Base-by-base conservation (phyloP, 345 rosid species). In the Rhizophora mangle region DNA sequence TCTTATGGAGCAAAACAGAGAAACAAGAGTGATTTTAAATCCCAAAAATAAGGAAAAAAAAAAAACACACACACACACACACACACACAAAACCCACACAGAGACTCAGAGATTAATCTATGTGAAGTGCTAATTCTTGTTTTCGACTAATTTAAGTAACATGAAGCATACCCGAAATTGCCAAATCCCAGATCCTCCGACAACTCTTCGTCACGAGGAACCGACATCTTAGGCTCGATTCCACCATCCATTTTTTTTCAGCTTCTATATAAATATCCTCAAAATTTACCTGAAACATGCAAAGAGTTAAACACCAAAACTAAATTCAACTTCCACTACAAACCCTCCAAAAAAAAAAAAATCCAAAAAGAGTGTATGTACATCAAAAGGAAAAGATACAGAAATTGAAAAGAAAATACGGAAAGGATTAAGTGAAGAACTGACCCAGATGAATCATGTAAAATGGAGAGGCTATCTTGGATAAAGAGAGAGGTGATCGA, bases 151-250 rank as follows among this genome's bases (percentile, higher is more conserved):
- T 4, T 6, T 6, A 24, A 63, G 37, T 1, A 27, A 67, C 30
- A 39, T 2, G 32, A 72, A 31, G 15, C 36, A 47, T 69, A 81
- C 84, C 82, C 84, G 10, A 61, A 78, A 68, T 72, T 24, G 18
- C 81, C 75, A 27, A 34, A 26, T 67, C 76, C 78, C 5, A 67
- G 32, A 36, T 67, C 68, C 62, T 57, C 15, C 1, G 51, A n/a
- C 55, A 76, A 47, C 46, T 19, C 58, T 6, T 60, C 70, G 60
- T 34, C 64, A 32, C 49, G 27, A 20, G 9, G 13, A 36, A 63
- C 36, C 5, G 64, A 60, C 62, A 74, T 27, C 19, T 52, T 51
- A 31, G 36, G 63, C 29, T 78, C 63, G 5, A 22, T 46, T n/a
- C 56, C 16, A 26, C n/a, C 46, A 30, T 63, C 81, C 68, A 64